phyloP scores from a whole-genome alignment of 1,284 basidiomycete species.

The Earliella scabrosa region DNA sequence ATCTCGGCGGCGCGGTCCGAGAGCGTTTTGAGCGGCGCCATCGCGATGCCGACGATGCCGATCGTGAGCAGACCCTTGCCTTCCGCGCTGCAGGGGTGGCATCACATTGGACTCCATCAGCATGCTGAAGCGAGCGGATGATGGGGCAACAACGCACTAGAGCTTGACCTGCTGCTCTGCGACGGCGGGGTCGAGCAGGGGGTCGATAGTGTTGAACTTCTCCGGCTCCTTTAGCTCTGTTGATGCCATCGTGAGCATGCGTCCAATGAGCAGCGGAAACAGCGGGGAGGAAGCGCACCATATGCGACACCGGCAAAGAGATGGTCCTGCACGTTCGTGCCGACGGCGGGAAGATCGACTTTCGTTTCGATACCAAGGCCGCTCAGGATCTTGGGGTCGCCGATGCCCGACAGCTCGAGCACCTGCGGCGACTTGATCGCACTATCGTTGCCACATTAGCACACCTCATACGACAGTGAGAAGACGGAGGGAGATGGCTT shows the following conservation, averaged over 20 bases:
- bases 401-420: conserved; percentile 46
- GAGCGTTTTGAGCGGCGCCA: conserved; percentile 26
- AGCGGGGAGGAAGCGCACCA: conserved; percentile 18
- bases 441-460: conserved; percentile 7
- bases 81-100: conserved; percentile 16
- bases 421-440: conserved; percentile 35
- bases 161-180: conserved; percentile 30
- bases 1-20: conserved; percentile 30
- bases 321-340: conserved; percentile 40
- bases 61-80: conserved; percentile 30
- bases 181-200: conserved; percentile 28
- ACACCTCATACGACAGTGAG: neutral
- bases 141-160: conserved; percentile 35
- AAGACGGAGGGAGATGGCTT: neutral
- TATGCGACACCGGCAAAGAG: conserved; percentile 17
- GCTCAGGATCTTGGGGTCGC: conserved; percentile 34
- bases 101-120: neutral
- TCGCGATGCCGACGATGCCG: conserved; percentile 29
- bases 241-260: too few relatives aligned
- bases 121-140: neutral
- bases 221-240: conserved; percentile 16
- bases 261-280: too few relatives aligned
- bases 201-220: conserved; percentile 31
- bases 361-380: conserved; percentile 36
- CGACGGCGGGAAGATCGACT: conserved; percentile 41